These are phyloP conservation scores for Dactylellina cionopaga DNA, from an alignment of 2,329 filamentous ascomycete species.

Conservation along the genomic window DNA sequence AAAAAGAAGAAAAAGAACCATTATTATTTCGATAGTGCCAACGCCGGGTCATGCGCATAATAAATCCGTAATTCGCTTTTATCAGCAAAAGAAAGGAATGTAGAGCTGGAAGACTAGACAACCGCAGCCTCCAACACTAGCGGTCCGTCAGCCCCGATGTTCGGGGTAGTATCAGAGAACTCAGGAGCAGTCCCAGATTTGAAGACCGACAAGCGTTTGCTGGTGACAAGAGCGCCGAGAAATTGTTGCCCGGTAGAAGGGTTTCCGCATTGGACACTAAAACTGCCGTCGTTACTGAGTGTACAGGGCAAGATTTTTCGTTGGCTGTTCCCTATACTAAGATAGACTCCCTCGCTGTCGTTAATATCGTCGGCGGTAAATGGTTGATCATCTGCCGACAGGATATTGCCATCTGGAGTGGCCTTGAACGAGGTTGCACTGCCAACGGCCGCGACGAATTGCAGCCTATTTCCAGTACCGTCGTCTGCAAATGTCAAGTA, in stretches of 20 bases:
- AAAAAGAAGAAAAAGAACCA: not conserved
- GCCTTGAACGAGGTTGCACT: not conserved
- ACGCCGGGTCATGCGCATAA: slow-evolving; percentile 5
- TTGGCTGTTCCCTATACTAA: not conserved
- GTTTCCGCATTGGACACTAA: too few relatives aligned
- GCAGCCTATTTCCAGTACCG: not conserved
- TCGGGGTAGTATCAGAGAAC: too few relatives aligned
- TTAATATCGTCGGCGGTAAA: slow-evolving; percentile 1
- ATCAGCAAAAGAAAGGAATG: not conserved
- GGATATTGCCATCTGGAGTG: not conserved
- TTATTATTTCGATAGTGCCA: not conserved
- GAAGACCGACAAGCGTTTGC: not conserved
- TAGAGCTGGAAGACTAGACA: not conserved
- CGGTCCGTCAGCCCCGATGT: not conserved
- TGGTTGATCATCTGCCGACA: not conserved
- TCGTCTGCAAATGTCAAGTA: not conserved
- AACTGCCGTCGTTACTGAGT: too few relatives aligned
- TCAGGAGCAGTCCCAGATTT: not conserved
- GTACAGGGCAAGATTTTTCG: not conserved
- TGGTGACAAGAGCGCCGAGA: not conserved
- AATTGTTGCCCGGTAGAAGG: not conserved
- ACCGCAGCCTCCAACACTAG: not conserved
- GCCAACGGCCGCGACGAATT: not conserved
- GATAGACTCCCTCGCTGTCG: slow-evolving; percentile 1
- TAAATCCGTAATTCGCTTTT: not conserved